Conservation (phyloP, 2,329 filamentous ascomycete genomes). For the Fusarium sp. region DNA sequence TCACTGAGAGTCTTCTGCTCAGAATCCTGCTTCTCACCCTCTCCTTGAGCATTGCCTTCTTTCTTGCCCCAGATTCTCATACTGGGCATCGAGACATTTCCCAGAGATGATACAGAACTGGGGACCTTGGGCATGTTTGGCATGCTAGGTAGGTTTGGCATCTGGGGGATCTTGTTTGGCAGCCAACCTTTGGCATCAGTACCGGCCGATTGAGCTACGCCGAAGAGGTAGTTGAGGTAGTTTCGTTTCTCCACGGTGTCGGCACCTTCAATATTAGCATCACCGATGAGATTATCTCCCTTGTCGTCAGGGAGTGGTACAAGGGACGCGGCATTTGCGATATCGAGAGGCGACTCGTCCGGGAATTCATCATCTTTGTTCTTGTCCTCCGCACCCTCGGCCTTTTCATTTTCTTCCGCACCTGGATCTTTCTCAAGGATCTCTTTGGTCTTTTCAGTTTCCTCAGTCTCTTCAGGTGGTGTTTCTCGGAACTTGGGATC, state of each 20-base stretch:
- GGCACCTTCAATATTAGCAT: constrained; percentile 48
- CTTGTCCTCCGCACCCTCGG: constrained; percentile 5
- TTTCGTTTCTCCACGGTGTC: constrained; percentile 52
- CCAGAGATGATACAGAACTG: constrained; percentile 45
- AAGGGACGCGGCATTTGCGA: constrained; percentile 62
- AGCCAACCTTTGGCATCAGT: constrained; percentile 58
- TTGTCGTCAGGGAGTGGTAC: constrained; percentile 60
- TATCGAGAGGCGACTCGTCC: constrained; percentile 59
- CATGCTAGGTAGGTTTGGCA: constrained; percentile 50
- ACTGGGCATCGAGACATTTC: constrained; percentile 48
- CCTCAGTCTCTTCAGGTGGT: constrained; percentile 50
- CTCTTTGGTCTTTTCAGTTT: constrained; percentile 45
- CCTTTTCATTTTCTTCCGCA: constrained; percentile 16
- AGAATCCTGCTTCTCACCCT: neutral
- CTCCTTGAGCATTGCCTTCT: neutral
- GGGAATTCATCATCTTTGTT: constrained; percentile 41
- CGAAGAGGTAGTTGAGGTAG: constrained; percentile 63
- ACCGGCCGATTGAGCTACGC: constrained; percentile 61
- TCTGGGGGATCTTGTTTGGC: constrained; percentile 55
- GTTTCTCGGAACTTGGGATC: constrained; percentile 58
- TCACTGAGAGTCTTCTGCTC: neutral
- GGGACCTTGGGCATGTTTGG: constrained; percentile 48
- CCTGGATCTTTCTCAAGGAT: constrained; percentile 37
- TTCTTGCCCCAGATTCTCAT: constrained; percentile 49
- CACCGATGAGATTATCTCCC: constrained; percentile 47